Percentiles rank a stretch among this genome's conserved stretches.
phyloP scores from a whole-genome alignment of 345 rosid species.

The Salix purpurea region DNA sequence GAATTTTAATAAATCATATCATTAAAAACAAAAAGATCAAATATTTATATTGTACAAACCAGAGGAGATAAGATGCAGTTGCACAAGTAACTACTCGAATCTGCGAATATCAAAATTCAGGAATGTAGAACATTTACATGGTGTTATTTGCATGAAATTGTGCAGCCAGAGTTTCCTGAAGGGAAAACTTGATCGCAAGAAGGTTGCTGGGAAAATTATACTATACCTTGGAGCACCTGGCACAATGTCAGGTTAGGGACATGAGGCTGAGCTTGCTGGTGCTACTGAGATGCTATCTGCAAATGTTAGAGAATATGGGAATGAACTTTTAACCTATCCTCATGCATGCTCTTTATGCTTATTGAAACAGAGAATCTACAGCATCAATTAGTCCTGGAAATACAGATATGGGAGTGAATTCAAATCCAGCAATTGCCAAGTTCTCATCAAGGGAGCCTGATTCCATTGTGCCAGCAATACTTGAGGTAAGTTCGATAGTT shows the following conservation, averaged over 20 bases:
- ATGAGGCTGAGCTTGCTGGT: constrained; percentile 24
- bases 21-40: no score
- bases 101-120: no score
- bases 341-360: background rate
- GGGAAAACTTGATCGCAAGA: constrained; percentile 42
- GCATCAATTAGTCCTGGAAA: background rate
- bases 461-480: background rate
- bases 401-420: background rate
- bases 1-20: no score
- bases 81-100: constrained; percentile 19
- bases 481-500: background rate
- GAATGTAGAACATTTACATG: no score
- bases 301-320: constrained; percentile 20
- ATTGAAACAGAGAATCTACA: background rate
- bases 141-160: no score
- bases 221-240: constrained; percentile 22
- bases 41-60: no score
- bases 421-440: constrained; percentile 1
- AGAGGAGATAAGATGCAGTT: no score
- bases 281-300: constrained; percentile 48
- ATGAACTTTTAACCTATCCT: background rate
- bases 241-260: constrained; percentile 22
- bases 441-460: constrained; percentile 37
- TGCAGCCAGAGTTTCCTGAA: background rate
- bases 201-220: constrained; percentile 53